Evolutionary conservation across 129 eudicot genomes (phyloP).

Genomic region (Oenanthe sinensis): DNA sequence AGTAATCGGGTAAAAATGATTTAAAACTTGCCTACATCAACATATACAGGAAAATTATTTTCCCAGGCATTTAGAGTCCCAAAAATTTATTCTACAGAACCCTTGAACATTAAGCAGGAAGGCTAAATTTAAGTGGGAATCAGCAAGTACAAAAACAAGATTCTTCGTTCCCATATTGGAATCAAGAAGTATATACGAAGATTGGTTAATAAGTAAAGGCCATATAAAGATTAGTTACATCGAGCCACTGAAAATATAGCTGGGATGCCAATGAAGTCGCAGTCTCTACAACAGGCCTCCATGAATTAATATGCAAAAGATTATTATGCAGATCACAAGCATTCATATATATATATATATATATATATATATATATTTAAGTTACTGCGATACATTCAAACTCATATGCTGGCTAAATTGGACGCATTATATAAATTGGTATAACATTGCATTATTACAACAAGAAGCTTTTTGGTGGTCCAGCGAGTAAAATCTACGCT

Average conservation of each 20-base stretch:
- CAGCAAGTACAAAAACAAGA: not conserved
- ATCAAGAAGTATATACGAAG: not conserved
- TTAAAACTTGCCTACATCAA: not conserved
- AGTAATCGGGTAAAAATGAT: not conserved
- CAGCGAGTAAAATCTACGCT: not conserved
- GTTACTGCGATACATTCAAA: not conserved
- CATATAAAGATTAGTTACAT: not conserved
- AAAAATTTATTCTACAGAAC: not conserved
- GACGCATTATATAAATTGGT: not conserved
- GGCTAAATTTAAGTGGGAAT: not conserved
- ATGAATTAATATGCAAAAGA: too few species aligned
- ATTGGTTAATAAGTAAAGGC: not conserved
- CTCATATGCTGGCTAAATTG: not conserved
- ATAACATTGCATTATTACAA: not conserved
- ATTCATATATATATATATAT: too few species aligned
- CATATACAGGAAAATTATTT: not conserved
- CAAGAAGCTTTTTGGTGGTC: not conserved
- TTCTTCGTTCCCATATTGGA: not conserved
- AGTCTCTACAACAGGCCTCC: too few species aligned
- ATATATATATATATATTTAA: too few species aligned
- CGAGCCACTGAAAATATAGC: not conserved
- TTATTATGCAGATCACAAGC: too few species aligned
- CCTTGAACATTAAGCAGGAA: not conserved
- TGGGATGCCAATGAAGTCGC: not conserved
- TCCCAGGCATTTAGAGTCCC: not conserved